A percentile compares a stretch with the other conserved stretches of the same genome.
phyloP scores from a whole-genome alignment of 2,329 filamentous ascomycete species.

The Calonectria multiphialidica region DNA sequence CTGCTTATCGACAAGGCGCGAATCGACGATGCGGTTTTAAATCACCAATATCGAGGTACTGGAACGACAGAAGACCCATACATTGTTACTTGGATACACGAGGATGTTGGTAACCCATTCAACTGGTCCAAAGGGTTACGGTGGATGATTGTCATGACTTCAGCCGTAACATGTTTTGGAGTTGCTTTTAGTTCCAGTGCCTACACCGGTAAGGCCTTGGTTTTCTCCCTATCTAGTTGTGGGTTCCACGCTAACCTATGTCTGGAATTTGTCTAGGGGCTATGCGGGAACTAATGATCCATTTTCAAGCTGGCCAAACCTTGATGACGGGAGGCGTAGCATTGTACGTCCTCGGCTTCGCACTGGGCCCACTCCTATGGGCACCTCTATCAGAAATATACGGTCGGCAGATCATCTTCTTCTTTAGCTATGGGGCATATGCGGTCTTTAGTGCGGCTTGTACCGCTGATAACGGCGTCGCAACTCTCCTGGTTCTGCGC shows the following conservation, averaged over 20 bases:
- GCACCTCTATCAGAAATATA: constrained; percentile 76
- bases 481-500: constrained; percentile 72
- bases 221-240: neutral
- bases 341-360: constrained; percentile 73
- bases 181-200: constrained; percentile 79
- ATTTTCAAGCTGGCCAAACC: constrained; percentile 65
- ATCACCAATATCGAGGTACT: constrained; percentile 67
- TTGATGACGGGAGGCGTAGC: constrained; percentile 73
- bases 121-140: constrained; percentile 67
- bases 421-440: constrained; percentile 67
- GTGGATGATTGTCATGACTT: constrained; percentile 73
- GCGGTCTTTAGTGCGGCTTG: constrained; percentile 72
- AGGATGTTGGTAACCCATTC: constrained; percentile 77
- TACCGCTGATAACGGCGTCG: constrained; percentile 68
- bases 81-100: constrained; percentile 74
- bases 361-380: constrained; percentile 73
- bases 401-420: constrained; percentile 71
- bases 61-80: constrained; percentile 78
- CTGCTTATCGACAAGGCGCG: constrained; percentile 69
- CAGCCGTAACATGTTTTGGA: constrained; percentile 75
- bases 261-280: constrained; percentile 20
- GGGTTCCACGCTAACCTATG: neutral
- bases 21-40: constrained; percentile 68
- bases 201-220: constrained; percentile 65
- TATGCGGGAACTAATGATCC: constrained; percentile 62